phyloP scores from a whole-genome alignment of 345 rosid genomes.

The Capsella bursapastoris region DNA sequence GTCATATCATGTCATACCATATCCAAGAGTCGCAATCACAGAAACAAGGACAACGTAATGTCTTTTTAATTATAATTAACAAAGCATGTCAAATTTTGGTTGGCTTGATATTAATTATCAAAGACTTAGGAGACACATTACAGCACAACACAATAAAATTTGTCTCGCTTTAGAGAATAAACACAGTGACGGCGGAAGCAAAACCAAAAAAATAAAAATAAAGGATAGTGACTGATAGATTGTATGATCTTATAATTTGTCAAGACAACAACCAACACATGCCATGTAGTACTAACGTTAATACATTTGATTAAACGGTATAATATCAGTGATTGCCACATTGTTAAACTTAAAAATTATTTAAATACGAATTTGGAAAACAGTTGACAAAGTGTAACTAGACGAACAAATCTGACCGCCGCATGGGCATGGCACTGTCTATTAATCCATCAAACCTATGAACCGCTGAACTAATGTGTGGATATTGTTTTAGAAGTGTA shows the following conservation, averaged over 20 bases:
- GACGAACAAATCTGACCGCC: conserved; percentile 6
- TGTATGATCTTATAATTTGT: conserved; percentile 20
- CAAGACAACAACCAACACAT: conserved; percentile 35
- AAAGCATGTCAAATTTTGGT: not conserved
- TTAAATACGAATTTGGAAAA: conserved; percentile 2
- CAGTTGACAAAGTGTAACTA: not conserved
- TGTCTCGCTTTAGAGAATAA: not conserved
- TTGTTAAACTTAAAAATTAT: not conserved
- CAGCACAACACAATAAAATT: not conserved
- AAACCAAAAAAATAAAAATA: conserved; percentile 21
- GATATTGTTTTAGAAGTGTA: too few species aligned
- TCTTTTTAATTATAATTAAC: not conserved
- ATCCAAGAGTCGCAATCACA: conserved; percentile 2
- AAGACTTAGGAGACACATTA: not conserved
- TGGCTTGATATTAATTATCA: not conserved
- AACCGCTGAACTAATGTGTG: too few species aligned
- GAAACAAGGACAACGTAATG: conserved; percentile 4
- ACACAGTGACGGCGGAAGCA: conserved; percentile 30
- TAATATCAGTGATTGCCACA: conserved; percentile 17
- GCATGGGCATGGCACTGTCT: not conserved
- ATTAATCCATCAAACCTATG: too few species aligned
- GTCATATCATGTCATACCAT: conserved; percentile 27
- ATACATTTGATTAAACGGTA: not conserved
- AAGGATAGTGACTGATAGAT: conserved; percentile 12
- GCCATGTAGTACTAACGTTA: conserved; percentile 14